A percentile compares a stretch with the other conserved stretches of the same genome.
Conservation (phyloP, 169 alveolate genomes). For the Prorocentrum cordatum region DNA sequence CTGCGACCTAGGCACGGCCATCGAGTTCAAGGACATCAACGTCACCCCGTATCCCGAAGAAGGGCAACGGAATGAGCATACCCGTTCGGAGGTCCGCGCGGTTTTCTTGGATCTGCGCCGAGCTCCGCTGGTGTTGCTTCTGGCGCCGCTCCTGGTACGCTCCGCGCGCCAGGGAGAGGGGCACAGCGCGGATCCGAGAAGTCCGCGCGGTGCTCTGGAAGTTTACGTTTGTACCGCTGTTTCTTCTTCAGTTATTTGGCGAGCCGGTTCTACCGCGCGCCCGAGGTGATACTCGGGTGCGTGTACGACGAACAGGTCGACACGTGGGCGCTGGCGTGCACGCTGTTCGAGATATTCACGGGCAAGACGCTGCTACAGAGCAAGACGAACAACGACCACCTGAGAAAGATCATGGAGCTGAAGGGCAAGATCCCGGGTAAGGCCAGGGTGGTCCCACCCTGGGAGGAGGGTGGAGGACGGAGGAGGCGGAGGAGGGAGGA, state of each 20-base stretch:
- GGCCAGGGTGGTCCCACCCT: no score
- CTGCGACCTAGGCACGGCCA: constrained; percentile 55
- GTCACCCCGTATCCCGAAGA: not conserved
- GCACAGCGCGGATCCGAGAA: no score
- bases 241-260: no score
- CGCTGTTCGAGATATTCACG: constrained; percentile 48
- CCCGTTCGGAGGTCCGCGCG: no score
- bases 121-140: no score
- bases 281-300: constrained; percentile 44
- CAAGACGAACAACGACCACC: constrained; percentile 23
- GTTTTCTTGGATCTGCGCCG: no score
- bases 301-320: constrained; percentile 27
- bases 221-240: no score
- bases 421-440: constrained; percentile 44
- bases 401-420: constrained; percentile 50
- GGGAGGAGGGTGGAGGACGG: no score
- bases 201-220: no score
- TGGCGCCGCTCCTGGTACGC: no score
- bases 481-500: no score
- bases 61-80: not conserved
- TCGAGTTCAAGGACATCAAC: constrained; percentile 7
- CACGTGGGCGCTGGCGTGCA: constrained; percentile 46
- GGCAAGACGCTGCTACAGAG: constrained; percentile 28
- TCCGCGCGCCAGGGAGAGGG: no score
- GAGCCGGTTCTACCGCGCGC: constrained; percentile 48